These are phyloP conservation scores for Petunia hybrid DNA, from an alignment of 305 asterid species.

Conservation along the genomic window DNA sequence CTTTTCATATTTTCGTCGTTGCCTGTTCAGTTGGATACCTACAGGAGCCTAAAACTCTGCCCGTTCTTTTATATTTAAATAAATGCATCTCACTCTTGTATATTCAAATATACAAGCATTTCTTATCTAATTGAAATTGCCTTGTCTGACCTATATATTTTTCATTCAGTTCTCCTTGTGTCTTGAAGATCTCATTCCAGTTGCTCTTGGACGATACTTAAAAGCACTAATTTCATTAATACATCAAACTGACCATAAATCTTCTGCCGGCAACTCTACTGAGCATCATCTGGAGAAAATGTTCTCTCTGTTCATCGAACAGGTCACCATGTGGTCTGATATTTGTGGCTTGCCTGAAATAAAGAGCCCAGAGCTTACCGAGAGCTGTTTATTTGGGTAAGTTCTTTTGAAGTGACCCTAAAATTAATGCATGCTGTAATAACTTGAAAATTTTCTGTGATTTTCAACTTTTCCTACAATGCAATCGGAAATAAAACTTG, in stretches of 20 bases:
- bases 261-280: conserved; percentile 48
- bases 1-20: background rate
- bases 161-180: conserved; percentile 85
- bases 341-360: conserved; percentile 88
- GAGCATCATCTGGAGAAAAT: conserved; percentile 87
- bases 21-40: conserved; percentile 23
- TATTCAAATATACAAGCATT: background rate
- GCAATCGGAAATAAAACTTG: background rate
- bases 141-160: conserved; percentile 9
- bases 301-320: conserved; percentile 90
- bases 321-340: conserved; percentile 89
- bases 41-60: conserved; percentile 19
- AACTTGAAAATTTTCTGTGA: background rate
- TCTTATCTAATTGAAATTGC: conserved; percentile 10
- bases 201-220: conserved; percentile 88
- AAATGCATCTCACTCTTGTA: conserved; percentile 7
- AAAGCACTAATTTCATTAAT: conserved; percentile 71
- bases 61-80: background rate
- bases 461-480: background rate
- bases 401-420: conserved; percentile 32
- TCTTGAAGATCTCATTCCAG: conserved; percentile 97
- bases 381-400: conserved; percentile 80
- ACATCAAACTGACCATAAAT: conserved; percentile 51
- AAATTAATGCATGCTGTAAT: conserved; percentile 3
- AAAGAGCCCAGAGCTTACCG: conserved; percentile 76